phyloP scores from a whole-genome alignment of 2,329 filamentous ascomycete genomes.

The Xylaria sp. region DNA sequence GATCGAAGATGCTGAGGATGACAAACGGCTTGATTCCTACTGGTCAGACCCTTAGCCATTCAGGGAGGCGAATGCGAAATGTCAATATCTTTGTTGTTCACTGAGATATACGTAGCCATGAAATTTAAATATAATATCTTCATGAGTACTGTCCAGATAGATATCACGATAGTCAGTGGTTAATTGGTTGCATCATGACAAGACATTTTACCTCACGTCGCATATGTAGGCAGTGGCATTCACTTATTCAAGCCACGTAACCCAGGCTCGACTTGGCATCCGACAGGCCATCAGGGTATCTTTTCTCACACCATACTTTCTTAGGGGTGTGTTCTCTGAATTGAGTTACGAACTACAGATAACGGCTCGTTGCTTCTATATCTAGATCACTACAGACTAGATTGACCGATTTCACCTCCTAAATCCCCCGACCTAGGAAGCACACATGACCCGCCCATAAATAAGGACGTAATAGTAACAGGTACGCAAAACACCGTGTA shows the following conservation, averaged over 20 bases:
- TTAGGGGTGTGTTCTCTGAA: slow-evolving; percentile 6
- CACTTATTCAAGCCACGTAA: neutral
- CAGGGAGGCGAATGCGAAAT: slow-evolving; percentile 12
- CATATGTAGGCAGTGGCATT: neutral
- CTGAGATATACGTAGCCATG: neutral
- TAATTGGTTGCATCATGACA: neutral
- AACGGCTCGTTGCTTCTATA: neutral
- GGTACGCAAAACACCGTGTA: slow-evolving; percentile 40
- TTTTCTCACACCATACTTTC: neutral
- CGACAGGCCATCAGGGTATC: neutral
- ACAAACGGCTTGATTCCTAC: slow-evolving; percentile 34
- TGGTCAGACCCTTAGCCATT: slow-evolving; percentile 16
- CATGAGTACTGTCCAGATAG: no score
- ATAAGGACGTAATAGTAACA: slow-evolving; percentile 26
- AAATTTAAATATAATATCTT: neutral
- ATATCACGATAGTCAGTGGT: no score
- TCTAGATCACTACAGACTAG: neutral
- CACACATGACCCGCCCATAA: slow-evolving; percentile 10
- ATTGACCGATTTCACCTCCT: neutral
- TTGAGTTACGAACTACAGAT: neutral
- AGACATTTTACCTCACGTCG: neutral
- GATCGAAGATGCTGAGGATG: slow-evolving; percentile 35
- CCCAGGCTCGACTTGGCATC: neutral
- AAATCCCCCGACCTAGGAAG: slow-evolving; percentile 5
- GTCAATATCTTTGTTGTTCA: neutral